A percentile compares a stretch with the other conserved stretches of the same genome.
phyloP scores from a whole-genome alignment of 495 filamentous ascomycete species.

The Bathelium albidoporum region DNA sequence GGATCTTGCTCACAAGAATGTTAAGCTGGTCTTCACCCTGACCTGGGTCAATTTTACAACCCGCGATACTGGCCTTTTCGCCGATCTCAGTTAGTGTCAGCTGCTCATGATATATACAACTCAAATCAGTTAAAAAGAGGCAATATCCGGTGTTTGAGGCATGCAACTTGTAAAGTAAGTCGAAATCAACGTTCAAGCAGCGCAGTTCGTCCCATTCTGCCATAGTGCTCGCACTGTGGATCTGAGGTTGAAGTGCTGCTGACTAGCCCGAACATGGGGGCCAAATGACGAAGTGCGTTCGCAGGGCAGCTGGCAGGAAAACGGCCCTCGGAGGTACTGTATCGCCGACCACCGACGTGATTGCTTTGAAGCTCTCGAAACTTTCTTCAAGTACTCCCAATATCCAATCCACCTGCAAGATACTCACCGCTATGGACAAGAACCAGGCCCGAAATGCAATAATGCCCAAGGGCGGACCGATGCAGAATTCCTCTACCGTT shows the following conservation, averaged over 20 bases:
- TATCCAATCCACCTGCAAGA: neutral
- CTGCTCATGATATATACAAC: slow-evolving; percentile 70
- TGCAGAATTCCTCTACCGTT: slow-evolving; percentile 15
- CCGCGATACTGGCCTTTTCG: slow-evolving; percentile 50
- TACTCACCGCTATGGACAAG: neutral
- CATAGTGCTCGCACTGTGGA: too few relatives aligned
- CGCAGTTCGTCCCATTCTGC: neutral
- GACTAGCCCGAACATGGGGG: too few relatives aligned
- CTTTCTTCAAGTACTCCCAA: neutral
- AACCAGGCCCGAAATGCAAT: neutral
- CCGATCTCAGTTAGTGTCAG: slow-evolving; percentile 55
- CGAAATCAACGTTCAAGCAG: neutral
- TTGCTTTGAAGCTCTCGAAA: neutral
- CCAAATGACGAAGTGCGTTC: neutral
- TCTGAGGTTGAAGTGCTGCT: too few relatives aligned
- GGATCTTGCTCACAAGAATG: slow-evolving; percentile 62
- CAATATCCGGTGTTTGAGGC: slow-evolving; percentile 45
- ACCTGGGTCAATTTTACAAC: slow-evolving; percentile 76
- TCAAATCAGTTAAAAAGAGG: slow-evolving; percentile 73
- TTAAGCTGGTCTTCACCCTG: slow-evolving; percentile 61
- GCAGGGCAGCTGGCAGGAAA: neutral
- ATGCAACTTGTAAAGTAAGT: neutral
- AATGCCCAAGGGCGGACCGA: neutral
- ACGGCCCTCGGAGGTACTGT: neutral
- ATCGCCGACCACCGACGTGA: neutral